Percentiles rank a stretch among this genome's conserved stretches.
phyloP scores from a whole-genome alignment of 306 rosid species.

The Cucumis hystrix region DNA sequence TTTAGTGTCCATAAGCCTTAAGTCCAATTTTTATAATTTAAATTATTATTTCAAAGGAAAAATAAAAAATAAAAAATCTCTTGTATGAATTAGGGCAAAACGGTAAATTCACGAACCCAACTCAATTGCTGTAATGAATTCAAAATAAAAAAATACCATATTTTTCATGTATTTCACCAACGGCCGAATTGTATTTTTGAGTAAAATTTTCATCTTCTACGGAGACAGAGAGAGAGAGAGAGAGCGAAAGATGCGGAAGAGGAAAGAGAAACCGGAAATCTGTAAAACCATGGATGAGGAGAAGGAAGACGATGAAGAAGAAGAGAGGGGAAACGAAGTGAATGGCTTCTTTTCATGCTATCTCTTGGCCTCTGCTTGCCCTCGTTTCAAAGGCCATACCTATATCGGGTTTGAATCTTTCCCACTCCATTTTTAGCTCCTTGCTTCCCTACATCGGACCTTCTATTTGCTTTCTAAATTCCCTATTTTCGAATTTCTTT shows the following conservation, averaged over 20 bases:
- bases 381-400: conserved; percentile 82
- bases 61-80: too few species aligned
- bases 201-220: not conserved
- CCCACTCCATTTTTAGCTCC: not conserved
- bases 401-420: conserved; percentile 54
- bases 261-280: conserved; percentile 21
- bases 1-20: not conserved
- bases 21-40: not conserved
- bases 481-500: too few species aligned
- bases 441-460: not conserved
- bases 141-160: not conserved
- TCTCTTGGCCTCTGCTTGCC: conserved; percentile 60
- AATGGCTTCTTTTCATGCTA: conserved; percentile 74
- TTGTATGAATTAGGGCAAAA: not conserved
- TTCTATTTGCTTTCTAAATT: not conserved
- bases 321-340: conserved; percentile 7
- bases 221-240: not conserved
- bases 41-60: too few species aligned
- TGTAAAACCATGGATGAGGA: conserved; percentile 20
- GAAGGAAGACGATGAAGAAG: conserved; percentile 20
- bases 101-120: not conserved
- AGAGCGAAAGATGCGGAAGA: conserved; percentile 27
- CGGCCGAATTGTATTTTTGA: conserved; percentile 46
- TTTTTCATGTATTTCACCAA: conserved; percentile 11
- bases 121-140: not conserved